Conservation (phyloP, 2,329 filamentous ascomycete genomes). For the Pezicula radicicola region DNA sequence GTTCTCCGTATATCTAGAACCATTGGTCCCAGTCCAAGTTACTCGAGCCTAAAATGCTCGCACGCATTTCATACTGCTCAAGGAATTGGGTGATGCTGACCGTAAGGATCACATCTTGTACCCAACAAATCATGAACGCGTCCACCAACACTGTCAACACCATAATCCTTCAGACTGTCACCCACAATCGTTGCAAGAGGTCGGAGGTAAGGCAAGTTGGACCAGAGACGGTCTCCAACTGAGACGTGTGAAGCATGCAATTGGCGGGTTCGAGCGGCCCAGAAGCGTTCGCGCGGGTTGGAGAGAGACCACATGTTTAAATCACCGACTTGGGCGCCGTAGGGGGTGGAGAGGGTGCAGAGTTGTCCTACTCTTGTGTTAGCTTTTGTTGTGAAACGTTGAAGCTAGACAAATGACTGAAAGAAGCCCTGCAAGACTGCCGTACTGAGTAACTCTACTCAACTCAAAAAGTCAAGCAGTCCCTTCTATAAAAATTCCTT, state of each 20-base stretch:
- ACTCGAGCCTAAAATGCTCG: not conserved
- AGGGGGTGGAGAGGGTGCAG: conserved; percentile 70
- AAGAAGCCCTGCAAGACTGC: not conserved
- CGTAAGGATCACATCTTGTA: conserved; percentile 77
- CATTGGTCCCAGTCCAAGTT: not conserved
- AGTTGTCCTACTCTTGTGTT: conserved; percentile 52
- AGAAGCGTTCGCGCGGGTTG: conserved; percentile 79
- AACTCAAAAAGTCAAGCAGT: no score
- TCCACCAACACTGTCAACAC: conserved; percentile 59
- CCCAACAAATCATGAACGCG: conserved; percentile 76
- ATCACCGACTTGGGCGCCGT: conserved; percentile 78
- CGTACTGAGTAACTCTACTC: not conserved
- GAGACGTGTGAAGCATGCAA: conserved; percentile 74
- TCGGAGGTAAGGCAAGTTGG: conserved; percentile 71
- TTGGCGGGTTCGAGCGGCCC: conserved; percentile 76
- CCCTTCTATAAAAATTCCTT: no score
- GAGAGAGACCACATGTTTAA: conserved; percentile 77
- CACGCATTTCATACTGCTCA: not conserved
- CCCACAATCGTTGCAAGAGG: conserved; percentile 68
- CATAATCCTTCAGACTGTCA: conserved; percentile 64
- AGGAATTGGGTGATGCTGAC: conserved; percentile 20
- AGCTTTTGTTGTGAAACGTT: not conserved
- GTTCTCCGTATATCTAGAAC: not conserved
- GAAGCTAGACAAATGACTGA: not conserved
- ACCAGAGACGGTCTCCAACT: conserved; percentile 74